Conservation (phyloP, 2,329 filamentous ascomycete genomes). For the Epichloe glyceriae region DNA sequence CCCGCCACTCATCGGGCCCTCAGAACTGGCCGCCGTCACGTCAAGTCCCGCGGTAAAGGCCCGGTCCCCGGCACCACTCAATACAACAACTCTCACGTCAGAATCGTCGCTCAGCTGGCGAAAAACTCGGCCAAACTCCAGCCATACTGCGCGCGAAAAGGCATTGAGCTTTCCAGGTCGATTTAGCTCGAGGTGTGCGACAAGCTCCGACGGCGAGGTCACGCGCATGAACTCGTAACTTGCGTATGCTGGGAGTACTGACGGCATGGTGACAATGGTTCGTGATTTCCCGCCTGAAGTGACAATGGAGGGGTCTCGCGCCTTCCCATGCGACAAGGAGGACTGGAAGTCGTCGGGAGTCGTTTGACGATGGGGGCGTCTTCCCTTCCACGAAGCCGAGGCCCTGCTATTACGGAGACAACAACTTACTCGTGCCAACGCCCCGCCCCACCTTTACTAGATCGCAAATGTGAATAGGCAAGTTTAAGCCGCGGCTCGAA, state of each 20-base stretch:
- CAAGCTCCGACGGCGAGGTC: slow-evolving; percentile 55
- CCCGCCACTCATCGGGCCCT: slow-evolving; percentile 27
- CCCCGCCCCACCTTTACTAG: too few relatives aligned
- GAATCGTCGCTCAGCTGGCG: slow-evolving; percentile 56
- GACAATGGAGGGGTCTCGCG: neutral
- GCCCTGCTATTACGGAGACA: too few relatives aligned
- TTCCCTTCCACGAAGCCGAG: too few relatives aligned
- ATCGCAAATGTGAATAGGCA: too few relatives aligned
- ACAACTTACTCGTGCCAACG: too few relatives aligned
- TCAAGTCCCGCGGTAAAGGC: slow-evolving; percentile 84
- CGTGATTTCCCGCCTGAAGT: neutral
- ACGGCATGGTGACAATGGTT: neutral
- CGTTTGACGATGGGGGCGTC: too few relatives aligned
- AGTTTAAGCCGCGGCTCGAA: too few relatives aligned
- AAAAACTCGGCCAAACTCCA: slow-evolving; percentile 65
- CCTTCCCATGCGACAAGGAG: too few relatives aligned
- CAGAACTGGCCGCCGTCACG: slow-evolving; percentile 54
- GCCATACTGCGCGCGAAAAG: slow-evolving; percentile 76
- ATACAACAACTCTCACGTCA: slow-evolving; percentile 60
- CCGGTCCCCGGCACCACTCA: slow-evolving; percentile 68
- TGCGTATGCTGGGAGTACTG: slow-evolving; percentile 24
- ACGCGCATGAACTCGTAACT: slow-evolving; percentile 58
- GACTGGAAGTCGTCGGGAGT: too few relatives aligned
- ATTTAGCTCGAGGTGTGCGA: slow-evolving; percentile 90
- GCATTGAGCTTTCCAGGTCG: slow-evolving; percentile 77